Base-by-base conservation (phyloP, 2,329 filamentous ascomycete genomes). In the Colletotrichum sp. region DNA sequence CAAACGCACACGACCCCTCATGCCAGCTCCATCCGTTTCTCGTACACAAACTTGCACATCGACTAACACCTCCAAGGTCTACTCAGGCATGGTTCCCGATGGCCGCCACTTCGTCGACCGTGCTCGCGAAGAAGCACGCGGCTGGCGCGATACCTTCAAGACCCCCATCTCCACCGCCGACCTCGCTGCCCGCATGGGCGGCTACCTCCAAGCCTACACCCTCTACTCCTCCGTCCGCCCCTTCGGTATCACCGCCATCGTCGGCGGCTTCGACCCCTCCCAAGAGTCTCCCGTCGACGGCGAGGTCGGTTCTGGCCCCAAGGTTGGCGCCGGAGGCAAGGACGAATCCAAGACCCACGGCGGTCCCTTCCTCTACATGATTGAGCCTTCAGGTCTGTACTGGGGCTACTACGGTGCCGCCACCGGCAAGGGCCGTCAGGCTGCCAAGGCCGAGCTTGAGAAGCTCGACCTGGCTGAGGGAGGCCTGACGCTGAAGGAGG, bases 321-420 rank as follows among this genome's bases (percentile, higher is more conserved):
- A 88, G 59, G 90, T 91, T 74, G 96, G 96, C 74, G 92, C 95
- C 28, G 96, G 96, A 78, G 96, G 96, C 82, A 98, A 97, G 88
- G 90, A 93, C 59, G 86, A 84, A 32, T 92, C 92, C 82, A 93
- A 92, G 82, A 94, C 92, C 85, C 93, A 96, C 84, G 97, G 97
- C 80, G 97, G 96, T 2, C 97, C 97, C 26, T 96, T 93, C 78
- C 92, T 99, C 77, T 99, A 98, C 91, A 99, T 99, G 97, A 96
- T 99, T 80, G 97, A 99, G 89, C 97, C 97, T 57, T 98, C 96
- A 82, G 97, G 97, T 72, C 88, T 96, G 80, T 99, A 98, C 90
- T 99, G 97, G 97, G 97, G 97, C 76, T 99, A 99, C 90, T 98
- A 98, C 85, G 97, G 97, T 80, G 97, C 97, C 52, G 97, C 97